phyloP scores from a whole-genome alignment of 768 basidiomycete species.

The Tylopilus plumbeoviolaceoides region DNA sequence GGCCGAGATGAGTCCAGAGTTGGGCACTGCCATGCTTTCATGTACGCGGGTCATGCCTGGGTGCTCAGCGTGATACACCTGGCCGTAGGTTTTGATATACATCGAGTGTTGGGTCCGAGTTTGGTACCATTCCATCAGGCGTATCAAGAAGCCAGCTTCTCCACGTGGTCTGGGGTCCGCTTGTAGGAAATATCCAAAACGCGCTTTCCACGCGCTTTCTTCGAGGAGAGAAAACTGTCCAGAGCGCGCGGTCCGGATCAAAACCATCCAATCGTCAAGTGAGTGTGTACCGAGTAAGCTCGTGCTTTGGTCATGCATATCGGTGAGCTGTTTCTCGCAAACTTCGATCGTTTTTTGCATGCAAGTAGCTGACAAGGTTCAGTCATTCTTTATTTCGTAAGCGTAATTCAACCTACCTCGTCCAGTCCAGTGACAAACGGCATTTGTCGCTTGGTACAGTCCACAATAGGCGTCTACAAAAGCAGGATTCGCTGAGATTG shows the following conservation, averaged over 20 bases:
- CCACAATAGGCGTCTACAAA: conserved; percentile 49
- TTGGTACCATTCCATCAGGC: conserved; percentile 41
- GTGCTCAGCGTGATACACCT: conserved; percentile 17
- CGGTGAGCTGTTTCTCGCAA: conserved; percentile 36
- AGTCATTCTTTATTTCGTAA: conserved; percentile 1
- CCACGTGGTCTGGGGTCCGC: conserved; percentile 24
- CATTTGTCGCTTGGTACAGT: conserved; percentile 40
- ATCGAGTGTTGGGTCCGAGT: conserved; percentile 40
- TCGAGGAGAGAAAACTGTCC: conserved; percentile 25
- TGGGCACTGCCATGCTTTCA: conserved; percentile 13
- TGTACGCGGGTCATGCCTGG: conserved; percentile 3
- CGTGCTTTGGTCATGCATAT: conserved; percentile 28
- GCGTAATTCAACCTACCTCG: conserved; percentile 23
- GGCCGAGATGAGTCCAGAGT: conserved; percentile 16
- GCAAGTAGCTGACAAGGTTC: conserved; percentile 26
- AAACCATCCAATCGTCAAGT: conserved; percentile 36
- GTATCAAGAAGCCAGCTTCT: conserved; percentile 43
- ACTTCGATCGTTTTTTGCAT: conserved; percentile 36
- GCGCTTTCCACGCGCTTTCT: conserved; percentile 29
- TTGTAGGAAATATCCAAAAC: conserved; percentile 30
- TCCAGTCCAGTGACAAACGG: conserved; percentile 46
- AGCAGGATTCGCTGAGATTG: conserved; percentile 38
- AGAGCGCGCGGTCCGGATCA: conserved; percentile 28
- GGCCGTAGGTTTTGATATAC: conserved; percentile 39
- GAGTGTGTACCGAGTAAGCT: conserved; percentile 27